Evolutionary conservation across 768 basidiomycete species (phyloP).

Genomic region (Multifurca ochricompacta): DNA sequence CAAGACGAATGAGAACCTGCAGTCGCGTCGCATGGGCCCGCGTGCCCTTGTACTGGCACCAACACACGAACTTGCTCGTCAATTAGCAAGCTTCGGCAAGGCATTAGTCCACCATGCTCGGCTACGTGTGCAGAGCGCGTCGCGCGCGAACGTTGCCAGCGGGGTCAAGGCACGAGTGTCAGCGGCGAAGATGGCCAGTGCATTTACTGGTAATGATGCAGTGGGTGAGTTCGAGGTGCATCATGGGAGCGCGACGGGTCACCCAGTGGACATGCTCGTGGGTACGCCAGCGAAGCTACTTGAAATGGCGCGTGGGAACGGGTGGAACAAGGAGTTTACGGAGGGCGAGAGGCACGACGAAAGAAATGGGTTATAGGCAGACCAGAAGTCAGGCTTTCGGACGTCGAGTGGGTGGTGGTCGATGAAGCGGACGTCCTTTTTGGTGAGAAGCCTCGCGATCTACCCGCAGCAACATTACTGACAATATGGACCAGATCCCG

Average conservation of each 20-base stretch:
- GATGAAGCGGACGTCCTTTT: constrained; percentile 91
- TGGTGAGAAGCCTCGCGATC: constrained; percentile 39
- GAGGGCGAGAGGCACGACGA: constrained; percentile 23
- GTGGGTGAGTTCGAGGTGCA: constrained; percentile 23
- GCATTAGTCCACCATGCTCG: constrained; percentile 65
- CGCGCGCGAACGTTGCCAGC: constrained; percentile 42
- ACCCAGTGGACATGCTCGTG: constrained; percentile 48
- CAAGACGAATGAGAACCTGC: constrained; percentile 51
- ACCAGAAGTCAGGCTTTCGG: constrained; percentile 54
- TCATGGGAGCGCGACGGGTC: constrained; percentile 18
- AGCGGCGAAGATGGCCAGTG: constrained; percentile 43
- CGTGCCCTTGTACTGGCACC: constrained; percentile 78
- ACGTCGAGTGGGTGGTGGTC: constrained; percentile 82
- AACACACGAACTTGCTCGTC: constrained; percentile 83
- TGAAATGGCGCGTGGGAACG: constrained; percentile 48
- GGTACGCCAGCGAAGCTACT: constrained; percentile 59
- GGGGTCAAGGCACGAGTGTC: constrained; percentile 25
- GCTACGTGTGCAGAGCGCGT: constrained; percentile 66
- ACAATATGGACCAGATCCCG: constrained; percentile 47
- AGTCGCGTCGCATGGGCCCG: constrained; percentile 33
- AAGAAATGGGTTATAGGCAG: constrained; percentile 38
- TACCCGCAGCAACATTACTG: background rate
- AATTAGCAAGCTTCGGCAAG: constrained; percentile 70
- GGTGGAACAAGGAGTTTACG: constrained; percentile 41
- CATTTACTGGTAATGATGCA: constrained; percentile 23